Evolutionary conservation across 345 rosid species (phyloP).

Genomic region (Erysimum cheiranthoides): DNA sequence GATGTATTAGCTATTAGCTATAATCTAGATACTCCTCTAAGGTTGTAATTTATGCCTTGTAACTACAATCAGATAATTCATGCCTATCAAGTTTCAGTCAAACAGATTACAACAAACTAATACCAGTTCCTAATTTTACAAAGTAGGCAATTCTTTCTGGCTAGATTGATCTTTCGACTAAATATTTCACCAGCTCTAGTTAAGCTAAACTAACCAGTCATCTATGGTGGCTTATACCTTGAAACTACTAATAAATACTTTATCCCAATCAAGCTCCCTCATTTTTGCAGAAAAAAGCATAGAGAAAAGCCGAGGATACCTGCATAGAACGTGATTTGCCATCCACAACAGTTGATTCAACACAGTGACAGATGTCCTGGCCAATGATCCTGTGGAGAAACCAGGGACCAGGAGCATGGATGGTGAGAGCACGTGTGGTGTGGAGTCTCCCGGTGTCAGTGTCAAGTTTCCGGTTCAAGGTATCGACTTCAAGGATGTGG

Average conservation of each 20-base stretch:
- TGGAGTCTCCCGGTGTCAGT: constrained; percentile 71
- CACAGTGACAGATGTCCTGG: constrained; percentile 93
- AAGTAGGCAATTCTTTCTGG: background rate
- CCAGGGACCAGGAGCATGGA: constrained; percentile 98
- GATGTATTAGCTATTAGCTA: background rate
- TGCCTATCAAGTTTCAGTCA: background rate
- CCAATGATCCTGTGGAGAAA: constrained; percentile 79
- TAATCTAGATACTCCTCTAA: background rate
- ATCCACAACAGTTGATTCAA: constrained; percentile 91
- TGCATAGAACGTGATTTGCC: constrained; percentile 76
- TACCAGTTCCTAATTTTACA: constrained; percentile 10
- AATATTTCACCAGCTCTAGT: background rate
- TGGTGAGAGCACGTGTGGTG: constrained; percentile 84
- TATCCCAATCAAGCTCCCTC: constrained; percentile 22
- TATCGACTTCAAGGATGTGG: constrained; percentile 86
- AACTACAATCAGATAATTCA: background rate
- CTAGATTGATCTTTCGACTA: background rate
- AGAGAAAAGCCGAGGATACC: constrained; percentile 15
- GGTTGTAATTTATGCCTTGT: background rate
- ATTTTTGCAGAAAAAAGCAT: background rate
- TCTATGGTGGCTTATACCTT: background rate
- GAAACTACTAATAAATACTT: background rate
- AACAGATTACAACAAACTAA: constrained; percentile 7
- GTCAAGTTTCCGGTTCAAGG: constrained; percentile 75
- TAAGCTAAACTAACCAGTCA: constrained; percentile 6